Percentiles rank a stretch among this genome's conserved stretches.
These are phyloP conservation scores for Nakazawaea ishiwadae DNA, from an alignment of 805 yeast species.

Conservation along the genomic window DNA sequence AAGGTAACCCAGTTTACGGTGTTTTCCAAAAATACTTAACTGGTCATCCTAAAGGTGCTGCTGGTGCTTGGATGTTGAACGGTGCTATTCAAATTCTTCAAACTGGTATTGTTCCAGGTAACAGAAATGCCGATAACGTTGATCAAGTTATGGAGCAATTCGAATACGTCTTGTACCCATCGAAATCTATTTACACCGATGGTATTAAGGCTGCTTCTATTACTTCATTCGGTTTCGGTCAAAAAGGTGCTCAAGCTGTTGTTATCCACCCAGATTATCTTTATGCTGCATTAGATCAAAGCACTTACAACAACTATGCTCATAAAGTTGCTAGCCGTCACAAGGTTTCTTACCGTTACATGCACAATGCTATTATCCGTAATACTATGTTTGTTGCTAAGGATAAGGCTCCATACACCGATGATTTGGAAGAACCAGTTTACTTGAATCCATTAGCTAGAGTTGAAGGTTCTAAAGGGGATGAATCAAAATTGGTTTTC, in stretches of 20 bases:
- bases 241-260: slow-evolving; percentile 97
- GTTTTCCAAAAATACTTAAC: slow-evolving; percentile 98
- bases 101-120: slow-evolving; percentile 95
- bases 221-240: slow-evolving; percentile 99
- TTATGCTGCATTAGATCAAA: slow-evolving; percentile 72
- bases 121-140: slow-evolving; percentile 96
- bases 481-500: slow-evolving; percentile 38
- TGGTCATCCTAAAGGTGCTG: slow-evolving; percentile 99
- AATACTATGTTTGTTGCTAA: slow-evolving; percentile 91
- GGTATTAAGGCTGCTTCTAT: slow-evolving; percentile 97
- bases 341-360: slow-evolving; percentile 86
- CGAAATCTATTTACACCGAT: slow-evolving; percentile 88
- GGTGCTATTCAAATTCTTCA: slow-evolving; percentile 94
- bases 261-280: slow-evolving; percentile 91
- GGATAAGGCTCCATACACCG: slow-evolving; percentile 88
- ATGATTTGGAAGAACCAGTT: slow-evolving; percentile 82
- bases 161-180: slow-evolving; percentile 90
- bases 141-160: slow-evolving; percentile 78
- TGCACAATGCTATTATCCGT: slow-evolving; percentile 90
- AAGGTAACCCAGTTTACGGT: slow-evolving; percentile 97
- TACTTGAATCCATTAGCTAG: slow-evolving; percentile 96
- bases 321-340: slow-evolving; percentile 73
- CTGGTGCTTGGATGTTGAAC: slow-evolving; percentile 99
- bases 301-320: slow-evolving; percentile 67
- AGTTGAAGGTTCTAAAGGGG: slow-evolving; percentile 35